phyloP scores from a whole-genome alignment of 192 early-diverging fungal genomes.

The Coemansia sp. region DNA sequence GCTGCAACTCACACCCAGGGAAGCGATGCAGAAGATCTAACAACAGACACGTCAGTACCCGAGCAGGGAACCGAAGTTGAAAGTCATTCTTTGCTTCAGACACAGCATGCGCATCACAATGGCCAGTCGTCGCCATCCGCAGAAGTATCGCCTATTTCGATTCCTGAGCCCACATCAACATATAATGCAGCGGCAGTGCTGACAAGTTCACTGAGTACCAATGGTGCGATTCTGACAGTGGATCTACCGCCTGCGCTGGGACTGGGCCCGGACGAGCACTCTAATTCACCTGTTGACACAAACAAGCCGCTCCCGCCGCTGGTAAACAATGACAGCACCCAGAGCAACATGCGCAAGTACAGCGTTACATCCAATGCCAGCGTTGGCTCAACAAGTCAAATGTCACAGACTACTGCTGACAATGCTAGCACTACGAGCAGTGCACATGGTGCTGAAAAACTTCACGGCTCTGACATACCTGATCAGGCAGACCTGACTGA shows the following conservation, averaged over 20 bases:
- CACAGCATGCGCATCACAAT: background rate
- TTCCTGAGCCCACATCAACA: conserved; percentile 9
- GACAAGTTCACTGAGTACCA: conserved; percentile 1
- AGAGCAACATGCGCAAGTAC: conserved; percentile 2
- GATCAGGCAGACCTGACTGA: background rate
- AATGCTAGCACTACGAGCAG: conserved; percentile 2
- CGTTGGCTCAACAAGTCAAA: background rate
- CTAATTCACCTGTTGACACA: conserved; percentile 8
- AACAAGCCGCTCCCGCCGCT: conserved; percentile 43
- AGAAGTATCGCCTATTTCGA: conserved; percentile 14
- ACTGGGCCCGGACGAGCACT: conserved; percentile 6
- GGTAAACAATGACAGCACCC: background rate
- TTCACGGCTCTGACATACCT: background rate
- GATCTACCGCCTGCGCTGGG: conserved; percentile 2
- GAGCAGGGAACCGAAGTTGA: background rate
- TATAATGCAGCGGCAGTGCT: background rate
- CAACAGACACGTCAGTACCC: background rate
- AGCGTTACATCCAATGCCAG: conserved; percentile 11
- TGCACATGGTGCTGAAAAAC: background rate
- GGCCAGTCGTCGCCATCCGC: background rate
- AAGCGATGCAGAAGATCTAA: background rate
- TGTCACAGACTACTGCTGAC: conserved; percentile 5
- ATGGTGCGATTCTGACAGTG: conserved; percentile 9
- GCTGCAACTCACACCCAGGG: background rate
- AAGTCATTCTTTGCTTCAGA: background rate